Evolutionary conservation across 768 basidiomycete species (phyloP).

Genomic region (Dacryopinax primogenitus): DNA sequence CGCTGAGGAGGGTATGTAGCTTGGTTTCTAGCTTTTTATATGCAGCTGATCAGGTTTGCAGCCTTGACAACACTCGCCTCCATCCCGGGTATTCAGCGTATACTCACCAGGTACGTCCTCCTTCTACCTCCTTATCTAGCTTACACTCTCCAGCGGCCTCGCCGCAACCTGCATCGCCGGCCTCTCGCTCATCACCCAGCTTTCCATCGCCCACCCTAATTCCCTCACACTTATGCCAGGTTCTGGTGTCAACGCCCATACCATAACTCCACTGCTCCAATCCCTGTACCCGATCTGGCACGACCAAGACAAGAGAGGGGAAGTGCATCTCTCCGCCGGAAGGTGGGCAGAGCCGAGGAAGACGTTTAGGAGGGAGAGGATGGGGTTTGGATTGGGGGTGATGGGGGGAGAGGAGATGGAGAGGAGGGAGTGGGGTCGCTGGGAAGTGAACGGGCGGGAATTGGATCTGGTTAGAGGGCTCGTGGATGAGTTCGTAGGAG

Average conservation of each 20-base stretch:
- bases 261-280: constrained; percentile 38
- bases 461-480: neutral
- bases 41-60: constrained; percentile 17
- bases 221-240: constrained; percentile 52
- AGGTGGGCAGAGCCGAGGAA: neutral
- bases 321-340: neutral
- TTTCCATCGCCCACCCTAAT: neutral
- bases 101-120: constrained; percentile 56
- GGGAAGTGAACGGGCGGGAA: neutral
- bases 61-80: constrained; percentile 38
- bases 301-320: neutral
- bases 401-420: neutral
- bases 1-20: constrained; percentile 37
- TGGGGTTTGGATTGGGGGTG: neutral
- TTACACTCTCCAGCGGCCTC: constrained; percentile 39
- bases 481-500: neutral
- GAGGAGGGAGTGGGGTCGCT: neutral
- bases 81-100: constrained; percentile 54
- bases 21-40: neutral
- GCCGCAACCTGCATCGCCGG: constrained; percentile 17
- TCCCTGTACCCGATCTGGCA: constrained; percentile 33
- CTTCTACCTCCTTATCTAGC: constrained; percentile 25
- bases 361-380: neutral
- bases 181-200: neutral
- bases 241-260: constrained; percentile 55